phyloP scores from a whole-genome alignment of 768 basidiomycete genomes.

The Postia placenta region DNA sequence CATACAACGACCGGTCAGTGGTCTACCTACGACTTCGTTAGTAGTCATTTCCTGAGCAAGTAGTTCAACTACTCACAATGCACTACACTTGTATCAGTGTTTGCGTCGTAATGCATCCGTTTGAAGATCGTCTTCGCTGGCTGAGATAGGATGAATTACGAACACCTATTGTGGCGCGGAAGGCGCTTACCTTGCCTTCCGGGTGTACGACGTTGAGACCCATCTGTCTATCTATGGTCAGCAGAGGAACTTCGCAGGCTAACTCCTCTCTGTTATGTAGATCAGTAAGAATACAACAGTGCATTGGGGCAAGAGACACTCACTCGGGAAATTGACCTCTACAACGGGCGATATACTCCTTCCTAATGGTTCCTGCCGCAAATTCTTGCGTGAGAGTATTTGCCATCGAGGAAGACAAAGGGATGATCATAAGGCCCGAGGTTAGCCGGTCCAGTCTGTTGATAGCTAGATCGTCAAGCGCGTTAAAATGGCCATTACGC shows the following conservation, averaged over 20 bases:
- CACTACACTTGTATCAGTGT: conserved; percentile 80
- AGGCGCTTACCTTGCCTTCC: conserved; percentile 70
- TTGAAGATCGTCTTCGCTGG: conserved; percentile 86
- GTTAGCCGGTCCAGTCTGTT: conserved; percentile 94
- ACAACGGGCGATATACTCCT: conserved; percentile 90
- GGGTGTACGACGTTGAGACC: conserved; percentile 95
- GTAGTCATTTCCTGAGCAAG: neutral
- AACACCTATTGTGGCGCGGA: neutral
- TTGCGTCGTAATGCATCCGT: conserved; percentile 71
- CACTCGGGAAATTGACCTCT: conserved; percentile 82
- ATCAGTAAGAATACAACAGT: neutral
- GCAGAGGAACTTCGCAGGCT: conserved; percentile 77
- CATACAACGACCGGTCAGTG: conserved; percentile 90
- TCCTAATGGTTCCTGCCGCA: conserved; percentile 70
- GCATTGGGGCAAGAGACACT: conserved; percentile 22
- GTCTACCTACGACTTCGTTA: conserved; percentile 51
- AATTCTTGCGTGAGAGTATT: conserved; percentile 76
- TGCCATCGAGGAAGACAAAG: conserved; percentile 65
- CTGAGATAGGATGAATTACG: conserved; percentile 30
- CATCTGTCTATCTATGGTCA: conserved; percentile 95
- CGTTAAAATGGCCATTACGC: neutral
- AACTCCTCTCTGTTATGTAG: conserved; percentile 58
- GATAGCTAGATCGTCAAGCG: conserved; percentile 52
- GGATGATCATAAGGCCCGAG: conserved; percentile 92
- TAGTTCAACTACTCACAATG: conserved; percentile 47